phyloP scores from a whole-genome alignment of 2,329 filamentous ascomycete species.

The Fusarium sp. region DNA sequence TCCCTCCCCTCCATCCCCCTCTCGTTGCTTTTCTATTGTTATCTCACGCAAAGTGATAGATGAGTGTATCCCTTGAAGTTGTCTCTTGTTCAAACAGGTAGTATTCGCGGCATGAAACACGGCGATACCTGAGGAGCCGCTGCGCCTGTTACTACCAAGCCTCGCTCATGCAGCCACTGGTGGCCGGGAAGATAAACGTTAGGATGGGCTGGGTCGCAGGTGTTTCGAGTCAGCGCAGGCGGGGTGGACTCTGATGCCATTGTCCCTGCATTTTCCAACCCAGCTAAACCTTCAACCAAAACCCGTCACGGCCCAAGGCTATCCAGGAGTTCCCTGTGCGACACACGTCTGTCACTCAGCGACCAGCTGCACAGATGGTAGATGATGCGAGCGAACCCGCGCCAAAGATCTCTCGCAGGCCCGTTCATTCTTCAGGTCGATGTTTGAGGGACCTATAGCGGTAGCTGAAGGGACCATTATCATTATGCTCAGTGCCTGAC shows the following conservation, averaged over 20 bases:
- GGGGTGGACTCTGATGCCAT: conserved; percentile 32
- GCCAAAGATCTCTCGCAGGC: conserved; percentile 34
- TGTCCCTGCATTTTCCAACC: conserved; percentile 27
- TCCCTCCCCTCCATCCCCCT: conserved; percentile 18
- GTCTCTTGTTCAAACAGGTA: conserved; percentile 16
- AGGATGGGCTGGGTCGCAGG: background rate
- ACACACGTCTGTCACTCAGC: conserved; percentile 36
- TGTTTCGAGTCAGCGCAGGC: conserved; percentile 19
- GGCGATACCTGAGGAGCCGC: conserved; percentile 29
- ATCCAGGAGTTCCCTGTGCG: conserved; percentile 41
- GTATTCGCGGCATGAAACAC: conserved; percentile 34
- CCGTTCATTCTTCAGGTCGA: conserved; percentile 31
- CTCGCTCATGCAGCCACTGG: conserved; percentile 23
- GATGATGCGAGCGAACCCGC: conserved; percentile 34
- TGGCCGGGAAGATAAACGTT: conserved; percentile 3
- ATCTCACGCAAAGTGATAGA: conserved; percentile 15
- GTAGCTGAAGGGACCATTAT: conserved; percentile 33
- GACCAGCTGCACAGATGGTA: conserved; percentile 36
- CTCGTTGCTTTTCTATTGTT: conserved; percentile 32
- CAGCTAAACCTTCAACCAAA: conserved; percentile 11
- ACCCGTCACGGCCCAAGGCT: conserved; percentile 27
- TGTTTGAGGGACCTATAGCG: conserved; percentile 25
- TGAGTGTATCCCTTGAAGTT: conserved; percentile 35
- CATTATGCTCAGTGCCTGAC: conserved; percentile 10
- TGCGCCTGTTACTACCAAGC: conserved; percentile 12